Evolutionary conservation across 345 rosid genomes (phyloP).

Genomic region (Salix purpurea): DNA sequence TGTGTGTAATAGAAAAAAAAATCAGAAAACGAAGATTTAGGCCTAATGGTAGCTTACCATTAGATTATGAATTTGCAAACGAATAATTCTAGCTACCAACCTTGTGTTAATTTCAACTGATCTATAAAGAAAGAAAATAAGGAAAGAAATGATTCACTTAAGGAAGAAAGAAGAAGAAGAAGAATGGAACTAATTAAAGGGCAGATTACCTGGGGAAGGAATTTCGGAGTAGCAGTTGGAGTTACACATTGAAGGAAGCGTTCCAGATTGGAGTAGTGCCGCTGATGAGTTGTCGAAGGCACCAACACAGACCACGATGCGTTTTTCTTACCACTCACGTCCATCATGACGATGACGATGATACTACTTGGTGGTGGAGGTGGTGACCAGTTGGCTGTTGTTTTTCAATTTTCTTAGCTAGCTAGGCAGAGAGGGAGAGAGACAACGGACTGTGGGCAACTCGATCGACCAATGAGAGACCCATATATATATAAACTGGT

Average conservation of each 20-base stretch:
- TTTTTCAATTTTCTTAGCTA: neutral
- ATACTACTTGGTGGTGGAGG: neutral
- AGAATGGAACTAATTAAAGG: neutral
- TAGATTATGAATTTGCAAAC: neutral
- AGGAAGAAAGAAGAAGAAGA: neutral
- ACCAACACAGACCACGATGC: neutral
- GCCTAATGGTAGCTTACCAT: too few relatives aligned
- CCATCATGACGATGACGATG: neutral
- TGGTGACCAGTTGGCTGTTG: neutral
- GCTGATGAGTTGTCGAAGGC: neutral
- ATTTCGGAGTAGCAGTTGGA: constrained; percentile 43
- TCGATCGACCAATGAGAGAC: neutral
- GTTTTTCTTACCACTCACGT: neutral
- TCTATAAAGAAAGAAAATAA: neutral
- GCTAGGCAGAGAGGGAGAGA: neutral
- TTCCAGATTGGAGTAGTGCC: constrained; percentile 32
- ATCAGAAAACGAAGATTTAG: too few relatives aligned
- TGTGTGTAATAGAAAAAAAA: too few relatives aligned
- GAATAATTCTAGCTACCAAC: neutral
- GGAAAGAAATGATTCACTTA: neutral
- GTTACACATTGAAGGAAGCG: constrained; percentile 46
- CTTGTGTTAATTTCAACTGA: too few relatives aligned
- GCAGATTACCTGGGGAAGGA: constrained; percentile 40
- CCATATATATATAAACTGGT: too few relatives aligned
- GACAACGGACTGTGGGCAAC: neutral